Conservation (phyloP, 345 rosid genomes). For the Salix exigua region DNA sequence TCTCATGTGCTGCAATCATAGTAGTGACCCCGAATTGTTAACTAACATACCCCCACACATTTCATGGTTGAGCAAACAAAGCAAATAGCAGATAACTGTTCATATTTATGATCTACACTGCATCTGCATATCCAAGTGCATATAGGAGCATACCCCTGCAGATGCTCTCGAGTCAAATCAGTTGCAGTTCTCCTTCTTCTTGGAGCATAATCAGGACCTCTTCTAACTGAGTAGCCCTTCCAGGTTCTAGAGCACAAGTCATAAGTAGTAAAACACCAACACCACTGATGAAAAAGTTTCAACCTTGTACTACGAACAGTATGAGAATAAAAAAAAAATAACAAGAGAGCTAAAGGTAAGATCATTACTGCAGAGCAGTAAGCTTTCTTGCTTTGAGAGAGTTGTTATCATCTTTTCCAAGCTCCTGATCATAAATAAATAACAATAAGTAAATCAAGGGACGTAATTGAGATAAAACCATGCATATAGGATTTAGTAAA, state of each 20-base stretch:
- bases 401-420: constrained; percentile 49
- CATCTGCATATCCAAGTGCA: neutral
- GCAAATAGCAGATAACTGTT: neutral
- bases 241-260: constrained; percentile 48
- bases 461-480: neutral
- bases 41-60: neutral
- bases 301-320: neutral
- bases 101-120: neutral
- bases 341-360: constrained; percentile 6
- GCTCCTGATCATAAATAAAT: constrained; percentile 42
- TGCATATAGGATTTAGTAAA: constrained; percentile 1
- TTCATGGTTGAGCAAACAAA: neutral
- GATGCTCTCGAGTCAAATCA: constrained; percentile 86
- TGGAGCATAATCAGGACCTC: constrained; percentile 83
- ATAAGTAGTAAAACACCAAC: neutral
- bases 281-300: neutral
- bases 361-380: constrained; percentile 54
- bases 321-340: constrained; percentile 1
- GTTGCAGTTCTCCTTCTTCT: constrained; percentile 68
- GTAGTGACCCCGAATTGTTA: neutral
- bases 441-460: neutral
- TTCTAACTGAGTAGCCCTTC: constrained; percentile 74
- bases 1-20: neutral
- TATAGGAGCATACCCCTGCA: constrained; percentile 51
- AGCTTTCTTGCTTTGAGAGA: constrained; percentile 81